Evolutionary conservation across 148 eudicot species (phyloP).

Genomic region (Fagopyrum esculentum): DNA sequence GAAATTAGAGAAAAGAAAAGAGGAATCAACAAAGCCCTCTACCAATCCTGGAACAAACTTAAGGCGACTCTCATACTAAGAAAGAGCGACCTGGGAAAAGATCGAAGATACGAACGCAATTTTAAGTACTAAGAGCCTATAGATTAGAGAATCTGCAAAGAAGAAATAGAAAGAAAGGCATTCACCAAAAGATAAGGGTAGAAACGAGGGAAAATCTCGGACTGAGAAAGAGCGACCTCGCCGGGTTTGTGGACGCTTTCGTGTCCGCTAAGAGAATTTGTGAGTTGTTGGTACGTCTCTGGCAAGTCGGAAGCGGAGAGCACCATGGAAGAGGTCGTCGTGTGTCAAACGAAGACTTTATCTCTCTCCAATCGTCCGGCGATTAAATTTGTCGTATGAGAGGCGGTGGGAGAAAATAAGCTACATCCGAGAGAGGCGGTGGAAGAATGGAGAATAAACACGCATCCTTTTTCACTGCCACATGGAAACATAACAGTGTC

Average conservation of each 20-base stretch:
- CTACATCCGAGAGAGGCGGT: neutral
- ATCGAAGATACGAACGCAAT: neutral
- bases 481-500: too few species aligned
- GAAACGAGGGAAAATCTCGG: conserved; percentile 79
- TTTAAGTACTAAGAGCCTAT: neutral
- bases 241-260: conserved; percentile 58
- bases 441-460: neutral
- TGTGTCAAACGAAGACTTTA: neutral
- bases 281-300: conserved; percentile 68
- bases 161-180: neutral
- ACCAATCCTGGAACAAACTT: neutral
- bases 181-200: conserved; percentile 78
- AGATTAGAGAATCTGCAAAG: neutral
- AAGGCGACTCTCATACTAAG: neutral
- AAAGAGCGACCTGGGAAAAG: neutral
- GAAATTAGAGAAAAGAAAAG: too few species aligned
- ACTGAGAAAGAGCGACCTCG: conserved; percentile 72
- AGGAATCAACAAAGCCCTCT: too few species aligned
- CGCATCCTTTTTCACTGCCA: too few species aligned
- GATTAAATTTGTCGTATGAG: too few species aligned
- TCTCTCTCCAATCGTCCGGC: neutral
- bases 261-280: conserved; percentile 70
- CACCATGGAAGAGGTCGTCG: conserved; percentile 45
- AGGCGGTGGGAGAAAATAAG: neutral
- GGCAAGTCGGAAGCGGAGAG: conserved; percentile 78